phyloP scores from a whole-genome alignment of 495 filamentous ascomycete species.

The Lophium mytilinum region DNA sequence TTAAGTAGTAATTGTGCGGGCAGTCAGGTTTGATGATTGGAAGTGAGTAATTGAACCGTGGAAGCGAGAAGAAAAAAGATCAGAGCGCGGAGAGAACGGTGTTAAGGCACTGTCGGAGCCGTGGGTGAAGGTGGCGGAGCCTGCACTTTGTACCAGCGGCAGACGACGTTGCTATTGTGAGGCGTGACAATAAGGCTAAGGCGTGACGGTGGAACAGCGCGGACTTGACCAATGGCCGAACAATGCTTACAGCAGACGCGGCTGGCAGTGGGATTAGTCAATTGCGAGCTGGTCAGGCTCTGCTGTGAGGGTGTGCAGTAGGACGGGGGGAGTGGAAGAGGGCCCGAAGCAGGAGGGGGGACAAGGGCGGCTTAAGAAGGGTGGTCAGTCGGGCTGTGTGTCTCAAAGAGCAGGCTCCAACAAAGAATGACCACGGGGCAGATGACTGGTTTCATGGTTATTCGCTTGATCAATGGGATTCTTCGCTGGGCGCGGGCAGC shows the following conservation, averaged over 20 bases:
- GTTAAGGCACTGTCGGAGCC: too few species aligned
- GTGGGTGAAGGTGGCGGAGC: slow-evolving; percentile 8
- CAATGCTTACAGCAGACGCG: slow-evolving; percentile 20
- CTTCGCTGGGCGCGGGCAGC: not conserved
- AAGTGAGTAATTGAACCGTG: too few species aligned
- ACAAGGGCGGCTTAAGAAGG: slow-evolving; percentile 19
- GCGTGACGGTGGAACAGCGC: slow-evolving; percentile 18
- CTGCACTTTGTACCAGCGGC: too few species aligned
- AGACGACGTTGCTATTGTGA: slow-evolving; percentile 6
- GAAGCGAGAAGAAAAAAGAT: too few species aligned
- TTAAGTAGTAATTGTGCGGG: not conserved
- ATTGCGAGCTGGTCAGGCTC: slow-evolving; percentile 4
- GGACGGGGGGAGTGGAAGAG: slow-evolving; percentile 8
- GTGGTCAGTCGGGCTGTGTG: slow-evolving; percentile 15
- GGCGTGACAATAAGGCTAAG: slow-evolving; percentile 8
- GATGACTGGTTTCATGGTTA: slow-evolving; percentile 10
- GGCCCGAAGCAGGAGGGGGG: slow-evolving; percentile 9
- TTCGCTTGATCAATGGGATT: too few species aligned
- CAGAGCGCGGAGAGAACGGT: too few species aligned
- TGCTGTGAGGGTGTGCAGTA: slow-evolving; percentile 17
- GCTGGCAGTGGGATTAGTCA: slow-evolving; percentile 14
- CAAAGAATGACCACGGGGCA: slow-evolving; percentile 21
- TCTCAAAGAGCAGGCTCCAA: slow-evolving; percentile 25
- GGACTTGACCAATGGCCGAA: slow-evolving; percentile 22
- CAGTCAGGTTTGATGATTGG: not conserved